Evolutionary conservation across 2,329 filamentous ascomycete genomes (phyloP), one percentile per base, ranked within the genome.

Genomic region (Penicillium sp.): DNA sequence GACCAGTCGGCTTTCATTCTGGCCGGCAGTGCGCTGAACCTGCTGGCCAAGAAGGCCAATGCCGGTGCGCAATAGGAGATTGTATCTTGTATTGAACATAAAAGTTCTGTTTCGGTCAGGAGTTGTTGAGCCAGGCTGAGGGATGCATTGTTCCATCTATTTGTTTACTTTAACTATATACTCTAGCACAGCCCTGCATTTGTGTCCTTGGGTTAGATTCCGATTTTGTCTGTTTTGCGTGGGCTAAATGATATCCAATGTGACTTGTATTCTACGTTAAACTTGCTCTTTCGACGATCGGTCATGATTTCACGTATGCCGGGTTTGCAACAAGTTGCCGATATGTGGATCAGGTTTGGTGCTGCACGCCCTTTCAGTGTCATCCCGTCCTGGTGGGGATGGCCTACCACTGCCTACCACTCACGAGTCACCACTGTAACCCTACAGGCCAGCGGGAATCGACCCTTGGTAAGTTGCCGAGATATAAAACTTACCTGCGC

Each of bases 1-100:
- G 95, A 97, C 75, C 95, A 99, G 82, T 91, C 91, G 62, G 88
- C 85, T 0, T 99, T 98, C 73, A 91, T 99, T 65, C 82, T 99
- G 53, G 95, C 95, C 0, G 95, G 95, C 3, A 96, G 92, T 76
- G 95, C 95, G 43, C 77, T 99, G 79, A 99, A 99, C 78, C 74
- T 98, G 76, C 78, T 99, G 69, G 90, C 92, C 48, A 81, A 82
- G 72, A 89, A 89, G 83, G 70, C 67, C 28, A 63, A 63, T 48
- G 55, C 50, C 8, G 25, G 39, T 42, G 38, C 54, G 53, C 56
- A 58, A 54, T 58, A 58, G 20, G 41, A 10, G 34, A 38, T 4
- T 50, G 35, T 47, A 25, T 54, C 22, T 49, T 42, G 20, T 37
- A 12, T 34, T 17, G 28, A 41, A 34, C 25, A 54, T 50, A 66